A percentile compares a stretch with the other conserved stretches of the same genome.
These are phyloP conservation scores for Colletotrichum nymphaeae DNA, from an alignment of 2,329 filamentous ascomycete species.

Conservation along the genomic window DNA sequence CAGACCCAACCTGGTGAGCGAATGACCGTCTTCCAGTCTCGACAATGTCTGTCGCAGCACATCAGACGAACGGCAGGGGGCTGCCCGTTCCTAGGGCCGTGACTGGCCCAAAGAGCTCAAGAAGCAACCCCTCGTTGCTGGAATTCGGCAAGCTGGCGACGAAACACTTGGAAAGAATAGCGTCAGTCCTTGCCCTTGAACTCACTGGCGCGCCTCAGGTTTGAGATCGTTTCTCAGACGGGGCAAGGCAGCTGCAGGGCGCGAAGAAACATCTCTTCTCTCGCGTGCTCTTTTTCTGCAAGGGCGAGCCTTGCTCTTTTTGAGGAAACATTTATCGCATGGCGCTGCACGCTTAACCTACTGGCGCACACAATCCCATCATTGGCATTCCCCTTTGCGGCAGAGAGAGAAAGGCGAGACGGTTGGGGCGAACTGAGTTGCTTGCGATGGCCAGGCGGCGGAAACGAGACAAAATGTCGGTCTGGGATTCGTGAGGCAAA, in stretches of 20 bases:
- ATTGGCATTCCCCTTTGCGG: not conserved
- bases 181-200: slow-evolving; percentile 13
- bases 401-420: not conserved
- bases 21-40: slow-evolving; percentile 21
- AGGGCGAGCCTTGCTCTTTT: slow-evolving; percentile 25
- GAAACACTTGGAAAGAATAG: slow-evolving; percentile 27
- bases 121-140: slow-evolving; percentile 27
- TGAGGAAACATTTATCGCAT: slow-evolving; percentile 6
- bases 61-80: slow-evolving; percentile 35
- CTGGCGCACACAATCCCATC: not conserved
- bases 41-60: slow-evolving; percentile 34
- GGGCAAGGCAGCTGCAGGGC: slow-evolving; percentile 29
- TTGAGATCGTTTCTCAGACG: slow-evolving; percentile 29
- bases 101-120: slow-evolving; percentile 32
- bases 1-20: slow-evolving; percentile 19
- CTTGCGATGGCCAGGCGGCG: slow-evolving; percentile 6
- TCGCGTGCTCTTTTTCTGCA: slow-evolving; percentile 28
- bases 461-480: slow-evolving; percentile 31
- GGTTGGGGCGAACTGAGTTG: not conserved
- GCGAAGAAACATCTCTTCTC: slow-evolving; percentile 31
- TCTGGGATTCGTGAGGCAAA: slow-evolving; percentile 12
- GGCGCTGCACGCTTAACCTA: not conserved
- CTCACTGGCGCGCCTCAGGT: slow-evolving; percentile 11
- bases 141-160: slow-evolving; percentile 27
- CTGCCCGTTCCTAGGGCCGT: slow-evolving; percentile 26